Evolutionary conservation across 768 basidiomycete species (phyloP), one percentile per base, ranked within the genome.

Genomic region (Suillus subluteus): DNA sequence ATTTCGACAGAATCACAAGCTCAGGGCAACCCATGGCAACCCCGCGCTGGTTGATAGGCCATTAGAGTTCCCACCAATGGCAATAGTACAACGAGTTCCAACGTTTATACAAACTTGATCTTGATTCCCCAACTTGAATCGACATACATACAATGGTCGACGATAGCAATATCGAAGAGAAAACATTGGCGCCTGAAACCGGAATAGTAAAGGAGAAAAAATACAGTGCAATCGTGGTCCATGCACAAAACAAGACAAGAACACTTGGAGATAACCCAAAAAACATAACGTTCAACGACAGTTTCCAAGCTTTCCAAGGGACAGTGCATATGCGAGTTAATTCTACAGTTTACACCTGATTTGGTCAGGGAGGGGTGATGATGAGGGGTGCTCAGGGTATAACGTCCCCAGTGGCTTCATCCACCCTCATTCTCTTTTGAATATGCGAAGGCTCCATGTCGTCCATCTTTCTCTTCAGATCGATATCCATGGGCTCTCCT

Each of bases 401-500:
- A 77, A 79, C 78, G 74, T 80, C 78, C 58, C 79, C 76, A 62
- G 79, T 79, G 66, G 81, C 73, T 72, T 82, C 81, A 69, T 87
- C 87, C 81, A 91, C 84, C 76, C 88, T 84, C 85, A 91, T 87
- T 84, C 89, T 90, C 87, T 92, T 92, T 68, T 82, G 78, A 65
- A 84, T 84, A 71, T 87, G 84, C 43, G 70, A 75, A 66, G 79
- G 73, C 65, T 86, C 88, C 65, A 82, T 69, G 70, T 86, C 84
- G 64, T 88, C 86, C 74, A 86, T 72, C 72, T 83, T 81, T 76
- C 88, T 80, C 81, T 90, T 90, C 77, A 88, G 73, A 69, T 91
- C 89, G 65, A 80, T 64, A 21, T 87, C 88, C 72, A 82, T 80
- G 37, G 84, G 79, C 68, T 81, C 79, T 66, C 81, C 78, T 16